A percentile compares a stretch with the other conserved stretches of the same genome.
phyloP scores from a whole-genome alignment of 257 asterid species.

The Galeopsis tetrahit region DNA sequence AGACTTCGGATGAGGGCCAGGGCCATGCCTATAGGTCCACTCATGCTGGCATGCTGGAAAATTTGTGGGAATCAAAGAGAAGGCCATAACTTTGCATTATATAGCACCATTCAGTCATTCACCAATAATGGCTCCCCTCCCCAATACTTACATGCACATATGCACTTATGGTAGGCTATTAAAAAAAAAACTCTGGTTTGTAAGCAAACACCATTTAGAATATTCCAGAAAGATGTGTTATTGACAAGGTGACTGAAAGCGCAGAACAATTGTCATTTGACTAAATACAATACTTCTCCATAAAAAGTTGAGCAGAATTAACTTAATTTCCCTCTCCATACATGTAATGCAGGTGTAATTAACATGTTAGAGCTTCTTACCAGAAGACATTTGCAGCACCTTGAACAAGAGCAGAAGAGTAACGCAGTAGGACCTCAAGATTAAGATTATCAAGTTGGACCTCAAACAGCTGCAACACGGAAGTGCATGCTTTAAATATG shows the following conservation, averaged over 20 bases:
- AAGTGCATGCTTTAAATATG: background rate
- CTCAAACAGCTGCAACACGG: conserved; percentile 76
- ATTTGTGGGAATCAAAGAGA: conserved; percentile 12
- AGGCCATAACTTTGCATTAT: background rate
- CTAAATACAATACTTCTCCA: conserved; percentile 6
- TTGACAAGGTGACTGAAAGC: conserved; percentile 11
- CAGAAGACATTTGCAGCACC: conserved; percentile 97
- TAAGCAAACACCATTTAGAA: conserved; percentile 19
- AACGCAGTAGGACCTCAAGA: conserved; percentile 82
- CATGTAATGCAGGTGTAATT: conserved; percentile 26
- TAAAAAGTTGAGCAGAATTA: background rate
- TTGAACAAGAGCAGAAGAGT: conserved; percentile 90
- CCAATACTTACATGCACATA: background rate
- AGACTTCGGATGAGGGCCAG: background rate
- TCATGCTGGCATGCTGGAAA: background rate
- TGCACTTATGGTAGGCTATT: background rate
- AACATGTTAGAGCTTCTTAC: conserved; percentile 50
- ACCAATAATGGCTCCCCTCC: background rate
- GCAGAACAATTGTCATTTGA: background rate
- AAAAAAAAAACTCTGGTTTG: background rate
- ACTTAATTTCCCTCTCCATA: conserved; percentile 27
- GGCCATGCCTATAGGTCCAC: conserved; percentile 5
- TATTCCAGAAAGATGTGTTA: conserved; percentile 17
- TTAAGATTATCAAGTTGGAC: conserved; percentile 72
- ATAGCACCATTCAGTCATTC: background rate